Base-by-base conservation (phyloP, 2,329 filamentous ascomycete species). In the Didymella pomorum region DNA sequence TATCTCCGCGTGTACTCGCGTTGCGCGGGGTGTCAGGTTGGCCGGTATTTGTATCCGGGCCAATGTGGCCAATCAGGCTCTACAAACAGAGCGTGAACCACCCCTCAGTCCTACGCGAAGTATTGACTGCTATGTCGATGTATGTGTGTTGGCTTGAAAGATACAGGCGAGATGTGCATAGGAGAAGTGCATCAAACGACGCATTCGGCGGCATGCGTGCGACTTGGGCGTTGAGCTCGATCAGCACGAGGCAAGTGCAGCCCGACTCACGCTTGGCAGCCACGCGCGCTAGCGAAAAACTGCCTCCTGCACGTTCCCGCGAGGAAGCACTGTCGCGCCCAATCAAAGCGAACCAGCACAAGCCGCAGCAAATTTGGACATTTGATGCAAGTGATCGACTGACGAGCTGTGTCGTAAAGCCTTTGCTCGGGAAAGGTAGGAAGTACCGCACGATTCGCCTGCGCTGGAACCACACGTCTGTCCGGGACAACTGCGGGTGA, bases 271-370 rank as follows among this genome's bases (percentile, higher is more conserved):
- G 25, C 44, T 46, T 37, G 35, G 64, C 66, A 66, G 61, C 61
- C 41, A 43, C 21, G 14, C 42, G 12, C 67, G 45, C 63, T 68
- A 66, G 61, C 65, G 52, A 65, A 70, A 68, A 69, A 63, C 57
- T 68, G 56, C 63, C 66, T 52, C 52, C 45, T 44, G 52, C 52
- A 23, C 49, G 26, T 56, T 56, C 37, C 54, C 48, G 47, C 18
- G 28, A 48, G 43, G 3, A 20, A 44, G 16, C 31, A 45, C 41
- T 16, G 21, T 46, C 28, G 41, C 23, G 33, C 41, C 46, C 28
- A 31, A 43, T 58, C 46, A 52, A 18, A 33, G 8, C 39, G 21
- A 1, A 26, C 7, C 43, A 37, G 16, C 20, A 20, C 7, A 9
- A 26, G 48, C 29, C 29, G 29, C 45, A 53, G 23, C 35, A 18